Conservation (phyloP, 2,329 filamentous ascomycete species). For the Diaporthe citrichinensis region DNA sequence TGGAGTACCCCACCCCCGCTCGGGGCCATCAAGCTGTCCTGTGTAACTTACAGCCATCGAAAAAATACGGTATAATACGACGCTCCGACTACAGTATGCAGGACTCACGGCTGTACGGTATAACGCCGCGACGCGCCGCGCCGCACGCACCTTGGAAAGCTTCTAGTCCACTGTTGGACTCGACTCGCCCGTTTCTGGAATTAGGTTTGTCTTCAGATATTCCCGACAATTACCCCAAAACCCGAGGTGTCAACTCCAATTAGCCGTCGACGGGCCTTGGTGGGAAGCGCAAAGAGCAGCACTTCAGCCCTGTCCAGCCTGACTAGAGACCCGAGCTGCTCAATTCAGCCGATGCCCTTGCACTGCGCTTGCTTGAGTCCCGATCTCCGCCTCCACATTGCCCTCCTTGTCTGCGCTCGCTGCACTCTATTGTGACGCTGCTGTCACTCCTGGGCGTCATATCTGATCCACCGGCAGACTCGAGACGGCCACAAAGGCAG, state of each 20-base stretch:
- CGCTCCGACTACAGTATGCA: constrained; percentile 20
- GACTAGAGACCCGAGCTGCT: background rate
- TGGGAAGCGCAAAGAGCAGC: background rate
- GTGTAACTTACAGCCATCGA: background rate
- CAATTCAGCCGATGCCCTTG: constrained; percentile 16
- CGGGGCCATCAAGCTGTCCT: background rate
- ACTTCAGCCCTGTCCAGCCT: background rate
- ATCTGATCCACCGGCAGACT: constrained; percentile 11
- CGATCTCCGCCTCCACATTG: constrained; percentile 31
- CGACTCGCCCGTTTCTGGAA: constrained; percentile 21
- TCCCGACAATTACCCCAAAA: constrained; percentile 33
- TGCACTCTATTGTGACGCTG: constrained; percentile 21
- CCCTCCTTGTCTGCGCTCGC: constrained; percentile 7
- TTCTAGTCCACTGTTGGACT: constrained; percentile 18
- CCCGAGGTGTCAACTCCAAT: constrained; percentile 33
- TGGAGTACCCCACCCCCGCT: constrained; percentile 1
- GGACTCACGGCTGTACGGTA: constrained; percentile 12
- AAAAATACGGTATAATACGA: constrained; percentile 28
- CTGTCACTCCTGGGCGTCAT: constrained; percentile 10
- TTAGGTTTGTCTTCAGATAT: constrained; percentile 21
- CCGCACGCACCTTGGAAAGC: constrained; percentile 14
- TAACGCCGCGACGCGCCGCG: background rate
- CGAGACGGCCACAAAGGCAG: background rate
- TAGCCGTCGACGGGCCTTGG: constrained; percentile 25
- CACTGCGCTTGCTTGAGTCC: background rate